Conservation (phyloP, 2,329 filamentous ascomycete genomes). For the Sclerotinia borealis region DNA sequence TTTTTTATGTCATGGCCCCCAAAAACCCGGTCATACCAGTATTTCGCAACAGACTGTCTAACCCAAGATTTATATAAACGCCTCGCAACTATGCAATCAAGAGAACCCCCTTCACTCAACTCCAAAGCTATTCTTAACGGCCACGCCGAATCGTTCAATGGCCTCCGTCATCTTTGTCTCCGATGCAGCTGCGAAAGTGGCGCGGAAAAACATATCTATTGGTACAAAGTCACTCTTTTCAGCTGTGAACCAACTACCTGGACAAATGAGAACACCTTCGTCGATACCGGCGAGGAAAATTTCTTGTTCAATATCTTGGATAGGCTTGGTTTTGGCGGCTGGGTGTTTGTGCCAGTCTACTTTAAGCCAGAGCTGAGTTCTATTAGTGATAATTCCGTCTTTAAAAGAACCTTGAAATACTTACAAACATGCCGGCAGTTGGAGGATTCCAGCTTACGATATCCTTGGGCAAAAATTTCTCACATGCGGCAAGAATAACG, state of each 20-base stretch:
- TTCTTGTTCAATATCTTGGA: constrained; percentile 71
- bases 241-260: constrained; percentile 87
- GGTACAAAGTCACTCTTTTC: constrained; percentile 50
- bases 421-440: constrained; percentile 72
- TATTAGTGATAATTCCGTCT: background rate
- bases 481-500: constrained; percentile 71
- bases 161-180: constrained; percentile 64
- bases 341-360: constrained; percentile 65
- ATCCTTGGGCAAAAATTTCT: constrained; percentile 65
- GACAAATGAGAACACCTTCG: constrained; percentile 71
- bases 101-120: background rate
- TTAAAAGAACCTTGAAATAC: background rate
- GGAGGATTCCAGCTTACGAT: constrained; percentile 77
- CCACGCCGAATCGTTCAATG: constrained; percentile 68
- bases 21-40: background rate
- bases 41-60: constrained; percentile 4
- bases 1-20: too few species aligned
- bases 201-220: constrained; percentile 67
- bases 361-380: constrained; percentile 61
- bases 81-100: constrained; percentile 1
- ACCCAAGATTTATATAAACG: background rate
- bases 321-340: constrained; percentile 42
- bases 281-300: constrained; percentile 76
- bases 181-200: constrained; percentile 80
- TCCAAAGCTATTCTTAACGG: constrained; percentile 58